Conservation (phyloP, 2,329 filamentous ascomycete species). For the Kalaharituber pfeilii region DNA sequence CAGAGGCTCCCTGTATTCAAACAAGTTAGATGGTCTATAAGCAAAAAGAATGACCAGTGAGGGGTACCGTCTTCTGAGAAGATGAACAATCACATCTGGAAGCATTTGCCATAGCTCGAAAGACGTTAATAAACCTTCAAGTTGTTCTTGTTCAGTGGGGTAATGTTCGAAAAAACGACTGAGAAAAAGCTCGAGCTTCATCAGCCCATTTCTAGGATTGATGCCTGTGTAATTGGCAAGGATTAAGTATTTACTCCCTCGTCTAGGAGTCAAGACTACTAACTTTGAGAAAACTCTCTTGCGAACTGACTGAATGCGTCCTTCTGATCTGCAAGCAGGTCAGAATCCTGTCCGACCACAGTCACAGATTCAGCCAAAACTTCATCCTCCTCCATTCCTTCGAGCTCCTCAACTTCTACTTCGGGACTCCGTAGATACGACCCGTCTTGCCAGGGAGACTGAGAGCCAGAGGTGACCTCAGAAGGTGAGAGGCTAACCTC, state of each 20-base stretch:
- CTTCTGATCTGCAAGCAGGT: neutral
- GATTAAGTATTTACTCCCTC: no score
- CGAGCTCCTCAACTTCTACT: slow-evolving; percentile 22
- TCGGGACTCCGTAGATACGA: slow-evolving; percentile 19
- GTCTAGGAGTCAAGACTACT: no score
- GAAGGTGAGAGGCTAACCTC: neutral
- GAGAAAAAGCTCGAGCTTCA: no score
- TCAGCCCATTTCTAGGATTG: no score
- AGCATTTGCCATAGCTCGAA: neutral
- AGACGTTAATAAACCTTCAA: no score
- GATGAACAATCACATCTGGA: neutral
- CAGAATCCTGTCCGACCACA: neutral
- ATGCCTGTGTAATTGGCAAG: no score
- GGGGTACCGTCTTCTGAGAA: neutral
- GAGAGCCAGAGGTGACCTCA: neutral
- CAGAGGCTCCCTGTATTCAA: neutral
- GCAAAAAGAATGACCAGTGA: neutral
- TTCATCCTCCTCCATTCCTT: slow-evolving; percentile 23
- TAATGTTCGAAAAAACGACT: no score
- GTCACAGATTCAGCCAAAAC: slow-evolving; percentile 14
- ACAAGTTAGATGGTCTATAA: neutral
- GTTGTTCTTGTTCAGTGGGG: no score
- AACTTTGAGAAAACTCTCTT: neutral
- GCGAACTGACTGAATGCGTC: neutral
- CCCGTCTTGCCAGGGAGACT: slow-evolving; percentile 8